A percentile compares a stretch with the other conserved stretches of the same genome.
phyloP scores from a whole-genome alignment of 78 protist species.

The Dictyostelium purpureum region DNA sequence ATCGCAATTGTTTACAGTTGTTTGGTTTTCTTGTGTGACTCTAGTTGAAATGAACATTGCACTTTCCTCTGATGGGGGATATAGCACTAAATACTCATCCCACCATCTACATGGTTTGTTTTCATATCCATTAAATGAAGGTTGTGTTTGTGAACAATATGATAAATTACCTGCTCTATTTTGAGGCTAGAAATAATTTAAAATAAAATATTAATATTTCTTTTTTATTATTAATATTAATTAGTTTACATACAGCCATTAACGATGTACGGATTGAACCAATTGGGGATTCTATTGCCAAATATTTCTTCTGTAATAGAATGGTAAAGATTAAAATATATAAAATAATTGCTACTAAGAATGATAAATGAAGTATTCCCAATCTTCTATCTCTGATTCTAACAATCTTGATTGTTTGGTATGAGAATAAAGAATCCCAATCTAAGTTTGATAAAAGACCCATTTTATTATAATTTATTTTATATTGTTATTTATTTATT shows the following conservation, averaged over 20 bases:
- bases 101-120: constrained; percentile 55
- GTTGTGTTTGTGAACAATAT: constrained; percentile 17
- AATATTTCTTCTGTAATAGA: constrained; percentile 30
- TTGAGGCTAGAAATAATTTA: not conserved
- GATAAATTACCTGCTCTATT: constrained; percentile 1
- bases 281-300: constrained; percentile 8
- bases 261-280: constrained; percentile 29
- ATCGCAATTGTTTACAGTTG: not conserved
- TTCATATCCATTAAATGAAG: constrained; percentile 41
- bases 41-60: constrained; percentile 68
- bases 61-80: constrained; percentile 34
- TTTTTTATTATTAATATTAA: not conserved
- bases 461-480: no score
- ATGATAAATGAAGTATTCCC: constrained; percentile 63
- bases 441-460: not conserved
- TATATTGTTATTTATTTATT: no score
- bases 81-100: constrained; percentile 57
- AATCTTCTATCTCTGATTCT: constrained; percentile 62
- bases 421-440: constrained; percentile 4
- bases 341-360: constrained; percentile 34
- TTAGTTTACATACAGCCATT: not conserved
- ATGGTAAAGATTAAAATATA: constrained; percentile 40
- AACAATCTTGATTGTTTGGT: constrained; percentile 11
- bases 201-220: not conserved
- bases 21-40: not conserved